phyloP scores from a whole-genome alignment of 2,329 filamentous ascomycete genomes.

The Amauroascus niger region DNA sequence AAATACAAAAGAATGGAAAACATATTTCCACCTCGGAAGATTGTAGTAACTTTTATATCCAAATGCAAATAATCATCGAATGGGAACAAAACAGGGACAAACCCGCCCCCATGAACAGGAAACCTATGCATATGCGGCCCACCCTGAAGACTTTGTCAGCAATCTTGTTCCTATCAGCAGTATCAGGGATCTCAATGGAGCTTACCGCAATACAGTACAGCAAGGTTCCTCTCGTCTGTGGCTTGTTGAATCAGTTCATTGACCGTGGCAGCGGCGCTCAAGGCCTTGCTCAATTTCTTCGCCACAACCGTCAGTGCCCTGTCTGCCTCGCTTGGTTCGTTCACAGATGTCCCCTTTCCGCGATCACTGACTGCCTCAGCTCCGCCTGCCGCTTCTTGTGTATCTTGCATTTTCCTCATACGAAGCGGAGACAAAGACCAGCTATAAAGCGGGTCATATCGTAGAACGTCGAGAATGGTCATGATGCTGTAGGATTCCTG shows the following conservation, averaged over 20 bases:
- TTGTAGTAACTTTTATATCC: too few relatives aligned
- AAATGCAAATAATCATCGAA: too few relatives aligned
- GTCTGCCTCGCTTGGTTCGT: constrained; percentile 71
- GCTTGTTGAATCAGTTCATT: constrained; percentile 96
- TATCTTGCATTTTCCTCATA: constrained; percentile 57
- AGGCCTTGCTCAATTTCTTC: constrained; percentile 88
- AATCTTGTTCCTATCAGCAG: too few relatives aligned
- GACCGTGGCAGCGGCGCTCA: constrained; percentile 90
- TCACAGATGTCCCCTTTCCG: constrained; percentile 34
- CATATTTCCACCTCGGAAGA: too few relatives aligned
- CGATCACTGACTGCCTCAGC: constrained; percentile 27
- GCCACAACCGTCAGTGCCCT: constrained; percentile 83
- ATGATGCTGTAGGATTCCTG: constrained; percentile 95
- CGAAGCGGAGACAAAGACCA: constrained; percentile 76
- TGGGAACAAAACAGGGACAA: too few relatives aligned
- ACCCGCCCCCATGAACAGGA: too few relatives aligned
- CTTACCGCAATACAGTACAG: constrained; percentile 74
- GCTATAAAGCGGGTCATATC: constrained; percentile 94
- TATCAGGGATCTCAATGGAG: neutral
- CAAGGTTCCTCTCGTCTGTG: constrained; percentile 83
- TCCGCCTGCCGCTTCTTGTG: constrained; percentile 36
- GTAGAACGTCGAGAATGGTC: constrained; percentile 92
- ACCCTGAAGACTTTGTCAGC: too few relatives aligned
- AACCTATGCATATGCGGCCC: too few relatives aligned
- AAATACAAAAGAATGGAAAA: too few relatives aligned